These are phyloP conservation scores for Cunninghamia lanceolata DNA, from an alignment of 75 land plant genomes.

Conservation along the genomic window DNA sequence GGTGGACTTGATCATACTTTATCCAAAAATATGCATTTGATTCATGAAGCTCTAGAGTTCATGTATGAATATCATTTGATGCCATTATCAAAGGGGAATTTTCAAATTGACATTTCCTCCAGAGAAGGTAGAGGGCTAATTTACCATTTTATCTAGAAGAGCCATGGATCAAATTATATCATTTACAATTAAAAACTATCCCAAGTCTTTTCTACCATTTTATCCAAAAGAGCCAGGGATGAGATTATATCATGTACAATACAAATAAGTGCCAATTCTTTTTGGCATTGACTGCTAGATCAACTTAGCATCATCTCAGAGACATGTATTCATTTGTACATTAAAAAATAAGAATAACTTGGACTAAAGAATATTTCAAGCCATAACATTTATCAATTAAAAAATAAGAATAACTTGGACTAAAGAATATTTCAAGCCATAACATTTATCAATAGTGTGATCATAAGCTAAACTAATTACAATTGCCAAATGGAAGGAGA, in stretches of 20 bases:
- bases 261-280: background rate
- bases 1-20: slow-evolving; percentile 71
- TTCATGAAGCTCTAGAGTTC: slow-evolving; percentile 63
- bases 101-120: slow-evolving; percentile 32
- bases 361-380: background rate
- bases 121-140: background rate
- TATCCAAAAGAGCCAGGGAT: background rate
- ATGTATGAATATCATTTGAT: slow-evolving; percentile 87
- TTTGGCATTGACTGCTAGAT: background rate
- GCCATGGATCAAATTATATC: background rate
- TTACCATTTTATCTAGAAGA: background rate
- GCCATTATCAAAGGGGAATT: slow-evolving; percentile 97
- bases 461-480: background rate
- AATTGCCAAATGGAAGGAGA: background rate
- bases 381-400: background rate
- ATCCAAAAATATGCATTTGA: slow-evolving; percentile 90
- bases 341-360: background rate
- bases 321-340: background rate
- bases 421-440: background rate
- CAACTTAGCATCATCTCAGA: slow-evolving; percentile 2
- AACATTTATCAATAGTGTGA: background rate
- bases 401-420: too few species aligned
- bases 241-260: background rate
- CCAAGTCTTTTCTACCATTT: background rate
- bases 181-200: background rate